phyloP scores from a whole-genome alignment of 2,329 filamentous ascomycete species.

The Aspergillus sp. region DNA sequence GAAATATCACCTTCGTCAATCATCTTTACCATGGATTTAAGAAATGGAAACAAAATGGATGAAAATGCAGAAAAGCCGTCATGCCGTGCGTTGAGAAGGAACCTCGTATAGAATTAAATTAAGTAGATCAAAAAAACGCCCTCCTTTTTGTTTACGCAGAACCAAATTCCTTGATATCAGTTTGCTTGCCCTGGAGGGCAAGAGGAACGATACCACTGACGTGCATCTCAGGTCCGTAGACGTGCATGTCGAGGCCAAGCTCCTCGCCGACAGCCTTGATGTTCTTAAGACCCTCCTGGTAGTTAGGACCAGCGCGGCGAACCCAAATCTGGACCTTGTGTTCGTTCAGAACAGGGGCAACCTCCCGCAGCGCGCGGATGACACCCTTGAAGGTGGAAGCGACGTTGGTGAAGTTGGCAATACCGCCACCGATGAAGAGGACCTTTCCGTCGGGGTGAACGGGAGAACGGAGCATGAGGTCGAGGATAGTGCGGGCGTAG shows the following conservation, averaged over 20 bases:
- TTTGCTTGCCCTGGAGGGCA: constrained; percentile 68
- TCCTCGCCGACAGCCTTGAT: constrained; percentile 96
- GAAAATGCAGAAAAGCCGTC: constrained; percentile 26
- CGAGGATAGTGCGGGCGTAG: constrained; percentile 94
- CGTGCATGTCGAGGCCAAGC: constrained; percentile 93
- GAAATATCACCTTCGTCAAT: constrained; percentile 17
- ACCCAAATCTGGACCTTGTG: constrained; percentile 99
- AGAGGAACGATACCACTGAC: constrained; percentile 95
- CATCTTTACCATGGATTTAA: constrained; percentile 25
- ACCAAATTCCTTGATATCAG: constrained; percentile 61
- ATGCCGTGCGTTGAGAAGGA: constrained; percentile 41
- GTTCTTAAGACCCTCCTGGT: constrained; percentile 99
- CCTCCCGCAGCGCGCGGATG: constrained; percentile 91
- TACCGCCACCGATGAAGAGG: constrained; percentile 98
- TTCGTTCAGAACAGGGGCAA: constrained; percentile 79
- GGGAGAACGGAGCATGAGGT: constrained; percentile 94
- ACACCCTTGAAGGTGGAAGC: constrained; percentile 99
- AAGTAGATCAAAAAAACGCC: constrained; percentile 20
- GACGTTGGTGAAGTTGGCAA: constrained; percentile 99
- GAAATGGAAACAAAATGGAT: constrained; percentile 27
- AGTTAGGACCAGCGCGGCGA: constrained; percentile 86
- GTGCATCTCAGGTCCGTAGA: constrained; percentile 77
- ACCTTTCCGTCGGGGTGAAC: constrained; percentile 88
- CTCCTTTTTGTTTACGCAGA: constrained; percentile 28
- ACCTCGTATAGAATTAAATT: constrained; percentile 25